Base-by-base conservation (phyloP, 306 rosid genomes). In the Glycine tomentella region DNA sequence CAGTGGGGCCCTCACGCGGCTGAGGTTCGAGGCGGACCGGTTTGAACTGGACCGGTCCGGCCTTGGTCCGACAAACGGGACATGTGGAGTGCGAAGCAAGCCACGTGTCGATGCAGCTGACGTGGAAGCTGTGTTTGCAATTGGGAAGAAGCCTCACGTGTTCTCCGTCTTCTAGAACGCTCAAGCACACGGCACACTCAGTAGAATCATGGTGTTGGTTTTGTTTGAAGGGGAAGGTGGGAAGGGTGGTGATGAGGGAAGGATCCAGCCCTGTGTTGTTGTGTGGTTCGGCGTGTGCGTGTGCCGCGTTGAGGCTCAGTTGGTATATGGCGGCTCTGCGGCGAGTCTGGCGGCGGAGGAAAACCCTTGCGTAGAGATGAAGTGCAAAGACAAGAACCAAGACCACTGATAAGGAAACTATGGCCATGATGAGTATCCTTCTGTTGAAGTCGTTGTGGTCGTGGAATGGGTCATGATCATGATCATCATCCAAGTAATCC, bases 331-430 rank as follows among this genome's bases (percentile, higher is more conserved):
- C 83, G 3, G 82, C 81, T 0, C 91, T 86, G 20, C 93, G 95
- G 3, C 88, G 97, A 8, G 91, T 86, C 13, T 88, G 97, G 62
- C 97, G 92, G 11, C 84, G 68, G 15, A 95, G 88, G 48, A 83
- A 82, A 8, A 49, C 87, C 74, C 95, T 84, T 0, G 97, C 97
- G 13, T 95, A 95, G 80, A 93, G 61, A 74, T 92, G 99, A 16
- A 95, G 97, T 3, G 89, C 87, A 0, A 95, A 20, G 6, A 92
- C 97, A 2, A 93, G 38, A 4, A 87, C 8, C 7, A 95, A 70
- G 34, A 92, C 94, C 14, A 77, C 15, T 2, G 92, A 80, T 42
- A 95, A 81, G 45, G 94, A 90, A 25, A 85, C 44, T 55, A 95
- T 84, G 74, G 99, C 91, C 3, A 72, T 66, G 49, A 91, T 58